Evolutionary conservation across 352 stramenopile species (phyloP), one percentile per base, ranked within the genome.

Genomic region (Elongisporangium anandrum): DNA sequence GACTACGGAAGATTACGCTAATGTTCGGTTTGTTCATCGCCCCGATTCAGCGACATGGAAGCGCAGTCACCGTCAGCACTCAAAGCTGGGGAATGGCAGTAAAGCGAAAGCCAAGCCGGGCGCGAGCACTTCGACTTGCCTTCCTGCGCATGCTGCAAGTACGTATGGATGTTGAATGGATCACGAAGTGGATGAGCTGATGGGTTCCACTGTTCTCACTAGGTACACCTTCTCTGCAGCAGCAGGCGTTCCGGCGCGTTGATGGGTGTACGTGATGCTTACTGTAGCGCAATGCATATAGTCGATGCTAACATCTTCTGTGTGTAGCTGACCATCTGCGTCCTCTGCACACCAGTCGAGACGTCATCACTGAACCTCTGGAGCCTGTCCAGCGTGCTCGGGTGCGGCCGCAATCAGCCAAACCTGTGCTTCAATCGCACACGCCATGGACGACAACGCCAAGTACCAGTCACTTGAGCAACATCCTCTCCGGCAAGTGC

Each of bases 381-480:
- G 26, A 45, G 34, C 34, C 34, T 45, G 34, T 45, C 34, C 34
- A 45, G 34, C 34, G 34, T 45, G 12, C 29, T 67, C 26, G 56
- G 64, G 15, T 60, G 61, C 76, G 77, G 2, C 76, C 77, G 2
- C 74, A 84, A 39, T 87, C 80, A 1, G 77, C 75, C 24, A 87
- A 84, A 47, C 66, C 75, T 2, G 61, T 70, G 17, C 53, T 76
- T n/a, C 67, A 81, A 39, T 59, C 62, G 1, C 53, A 70, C 48
- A 8, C 29, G 16, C 20, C 7, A 29, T 48, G 13, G 21, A 38
- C 23, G 20, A 49, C 19, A 52, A 23, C 26, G 3, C 9, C n/a
- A 48, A 29, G 20, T 38, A 21, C 21, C 39, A 52, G 29, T 3
- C 19, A 17, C 2, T 16, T 6, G n/a, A 41, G 48, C 3, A 56